Evolutionary conservation across 305 asterid species (phyloP), one percentile per base, ranked within the genome.

Genomic region (Fraxinus sp.): DNA sequence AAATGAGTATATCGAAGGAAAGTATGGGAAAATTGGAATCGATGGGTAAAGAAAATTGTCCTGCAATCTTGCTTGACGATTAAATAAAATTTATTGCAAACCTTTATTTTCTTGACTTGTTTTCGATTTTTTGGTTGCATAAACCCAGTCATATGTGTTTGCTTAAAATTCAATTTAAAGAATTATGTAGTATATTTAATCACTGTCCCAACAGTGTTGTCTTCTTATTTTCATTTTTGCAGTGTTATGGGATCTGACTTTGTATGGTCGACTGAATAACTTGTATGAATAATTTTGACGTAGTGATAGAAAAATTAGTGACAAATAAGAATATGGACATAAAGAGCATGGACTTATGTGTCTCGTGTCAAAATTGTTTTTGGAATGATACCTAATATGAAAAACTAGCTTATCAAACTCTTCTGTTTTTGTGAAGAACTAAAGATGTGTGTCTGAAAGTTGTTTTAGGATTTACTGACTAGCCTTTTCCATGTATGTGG

Each of bases 11-110:
- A 93, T 96, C 75, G 93, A 92, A 83, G 97, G 98, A 49, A 96
- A 96, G 84, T 96, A 94, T 83, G 98, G 99, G 78, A 79, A 87
- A 78, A 84, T 94, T 4, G 97, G 99, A 72, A 94, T 96, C 83
- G 98, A 96, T 79, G 89, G 99, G 99, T 95, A 92, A 20, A 22
- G 71, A 22, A 62, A 62, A 22, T 22, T 20, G 5, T 55, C 30
- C 28, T 59, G 75, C 75, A 10, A 68, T 28, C 75, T 68, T 68
- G 20, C 11, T 10, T 64, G 16, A 24, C 4, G 35, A 64, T 64
- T 64, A 7, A 26, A 64, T 64, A 22, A 2, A 62, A 22, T 24
- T 64, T 64, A 24, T 64, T 10, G 35, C 7, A 22, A 9, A 2
- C 16, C 5, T 26, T 9, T 64, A 22, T 64, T 64, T 64, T 32